Evolutionary conservation across 2,329 filamentous ascomycete genomes (phyloP).

Genomic region (Tolypocladium album): DNA sequence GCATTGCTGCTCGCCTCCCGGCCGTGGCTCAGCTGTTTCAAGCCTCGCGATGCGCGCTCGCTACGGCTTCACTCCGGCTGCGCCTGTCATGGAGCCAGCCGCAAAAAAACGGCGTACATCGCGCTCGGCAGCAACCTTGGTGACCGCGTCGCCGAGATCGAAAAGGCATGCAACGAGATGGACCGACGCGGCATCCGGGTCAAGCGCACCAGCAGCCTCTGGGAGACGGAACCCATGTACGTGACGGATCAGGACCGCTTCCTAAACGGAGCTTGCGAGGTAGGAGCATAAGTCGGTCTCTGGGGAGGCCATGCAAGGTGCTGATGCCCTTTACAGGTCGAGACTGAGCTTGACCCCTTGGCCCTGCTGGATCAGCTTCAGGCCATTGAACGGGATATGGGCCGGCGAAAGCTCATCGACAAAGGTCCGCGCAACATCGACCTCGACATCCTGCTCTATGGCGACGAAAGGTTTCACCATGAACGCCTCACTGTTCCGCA

Average conservation of each 20-base stretch:
- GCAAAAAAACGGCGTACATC: constrained; percentile 54
- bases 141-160: constrained; percentile 74
- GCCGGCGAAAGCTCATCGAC: constrained; percentile 73
- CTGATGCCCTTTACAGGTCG: constrained; percentile 44
- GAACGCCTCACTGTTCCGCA: constrained; percentile 79
- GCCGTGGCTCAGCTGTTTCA: not conserved
- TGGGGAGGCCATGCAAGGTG: not conserved
- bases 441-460: constrained; percentile 82
- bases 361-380: constrained; percentile 73
- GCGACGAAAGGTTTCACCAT: constrained; percentile 51
- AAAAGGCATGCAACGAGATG: constrained; percentile 72
- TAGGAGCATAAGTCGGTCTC: constrained; percentile 20
- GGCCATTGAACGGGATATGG: constrained; percentile 68
- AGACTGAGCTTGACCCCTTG: constrained; percentile 66
- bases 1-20: not conserved
- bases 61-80: constrained; percentile 17
- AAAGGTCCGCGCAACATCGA: constrained; percentile 95
- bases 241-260: constrained; percentile 81
- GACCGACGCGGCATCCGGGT: constrained; percentile 61
- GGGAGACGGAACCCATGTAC: constrained; percentile 97
- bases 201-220: constrained; percentile 73
- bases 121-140: constrained; percentile 90
- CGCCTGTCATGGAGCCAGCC: constrained; percentile 21
- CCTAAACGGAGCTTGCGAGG: constrained; percentile 87
- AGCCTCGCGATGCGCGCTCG: not conserved